These are phyloP conservation scores for Nosema muscidifuracis DNA, from an alignment of 371 early-diverging fungal genomes.

Conservation along the genomic window DNA sequence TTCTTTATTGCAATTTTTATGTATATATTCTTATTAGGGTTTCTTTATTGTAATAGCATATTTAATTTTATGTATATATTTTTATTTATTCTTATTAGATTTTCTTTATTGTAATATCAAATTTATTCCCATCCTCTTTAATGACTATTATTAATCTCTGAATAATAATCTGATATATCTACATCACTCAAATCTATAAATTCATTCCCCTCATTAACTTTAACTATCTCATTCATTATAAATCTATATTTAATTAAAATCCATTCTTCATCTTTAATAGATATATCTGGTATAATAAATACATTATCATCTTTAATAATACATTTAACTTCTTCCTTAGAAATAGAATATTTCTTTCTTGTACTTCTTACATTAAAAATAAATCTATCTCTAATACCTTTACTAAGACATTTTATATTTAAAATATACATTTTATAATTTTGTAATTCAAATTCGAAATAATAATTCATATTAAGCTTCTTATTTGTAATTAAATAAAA, in stretches of 20 bases:
- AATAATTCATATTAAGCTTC: not conserved
- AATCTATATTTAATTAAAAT: not conserved
- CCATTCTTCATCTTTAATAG: not conserved
- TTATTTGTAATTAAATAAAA: not conserved
- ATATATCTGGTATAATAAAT: not conserved
- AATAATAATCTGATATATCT: not conserved
- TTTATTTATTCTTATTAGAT: no score
- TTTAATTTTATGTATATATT: no score
- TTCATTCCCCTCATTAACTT: not conserved
- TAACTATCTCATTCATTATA: not conserved
- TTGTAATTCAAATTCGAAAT: not conserved
- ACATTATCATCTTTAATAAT: not conserved
- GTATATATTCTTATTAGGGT: no score
- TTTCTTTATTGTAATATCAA: no score
- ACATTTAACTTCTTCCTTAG: not conserved
- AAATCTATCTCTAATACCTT: not conserved
- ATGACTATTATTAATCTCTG: no score
- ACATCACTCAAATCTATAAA: not conserved
- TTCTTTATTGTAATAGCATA: no score
- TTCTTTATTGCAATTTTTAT: no score
- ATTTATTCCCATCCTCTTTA: no score
- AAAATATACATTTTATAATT: slow-evolving; percentile 2
- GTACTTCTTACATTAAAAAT: not conserved
- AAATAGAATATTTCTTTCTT: not conserved
- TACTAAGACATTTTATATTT: not conserved